Base-by-base conservation (phyloP, 2,329 filamentous ascomycete species). In the Fusarium sp. region DNA sequence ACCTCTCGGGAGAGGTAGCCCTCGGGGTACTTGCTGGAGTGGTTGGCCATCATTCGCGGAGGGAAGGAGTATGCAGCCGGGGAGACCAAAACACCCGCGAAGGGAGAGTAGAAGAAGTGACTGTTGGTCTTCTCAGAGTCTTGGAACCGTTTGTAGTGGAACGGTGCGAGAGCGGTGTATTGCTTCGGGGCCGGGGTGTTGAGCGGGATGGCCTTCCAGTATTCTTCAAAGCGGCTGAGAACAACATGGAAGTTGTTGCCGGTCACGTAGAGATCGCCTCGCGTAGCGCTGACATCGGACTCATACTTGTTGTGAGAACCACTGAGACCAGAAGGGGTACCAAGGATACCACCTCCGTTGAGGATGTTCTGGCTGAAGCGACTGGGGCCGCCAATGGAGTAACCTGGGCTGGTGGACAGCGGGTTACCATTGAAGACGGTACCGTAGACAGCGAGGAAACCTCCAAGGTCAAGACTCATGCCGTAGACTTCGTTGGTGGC, bases 301-400 rank as follows among this genome's bases (percentile, higher is more conserved):
- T 88, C 86, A 68, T 86, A 84, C 61, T 84, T 84, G 72, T 88
- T 87, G 73, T 89, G 87, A 4, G 83, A 83, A 20, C 83, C 83
- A 18, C 79, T 80, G 4, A 88, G 78, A 7, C 70, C 69, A 22
- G 52, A 57, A 7, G 61, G 59, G 3, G 61, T 64, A 3, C 59
- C 61, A 1, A 68, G 64, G 3, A 68, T 14, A 5, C 65, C 64
- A 3, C 42, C 57, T 3, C 85, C 84, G 24, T 79, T 77, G 1
- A 86, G 75, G 4, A 84, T 75, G 52, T 83, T 83, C 54, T 80
- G 77, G 12, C 80, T 77, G 25, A 77, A 73, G 11, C 74, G 65
- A 30, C 80, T 77, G 6, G 78, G 76, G 11, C 83, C 83, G 12
- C 85, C 85, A 41, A 87, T 87, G 2, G 85, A 87, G 75, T 85